Conservation (phyloP, 2,329 filamentous ascomycete genomes). For the Meredithiella fracta region DNA sequence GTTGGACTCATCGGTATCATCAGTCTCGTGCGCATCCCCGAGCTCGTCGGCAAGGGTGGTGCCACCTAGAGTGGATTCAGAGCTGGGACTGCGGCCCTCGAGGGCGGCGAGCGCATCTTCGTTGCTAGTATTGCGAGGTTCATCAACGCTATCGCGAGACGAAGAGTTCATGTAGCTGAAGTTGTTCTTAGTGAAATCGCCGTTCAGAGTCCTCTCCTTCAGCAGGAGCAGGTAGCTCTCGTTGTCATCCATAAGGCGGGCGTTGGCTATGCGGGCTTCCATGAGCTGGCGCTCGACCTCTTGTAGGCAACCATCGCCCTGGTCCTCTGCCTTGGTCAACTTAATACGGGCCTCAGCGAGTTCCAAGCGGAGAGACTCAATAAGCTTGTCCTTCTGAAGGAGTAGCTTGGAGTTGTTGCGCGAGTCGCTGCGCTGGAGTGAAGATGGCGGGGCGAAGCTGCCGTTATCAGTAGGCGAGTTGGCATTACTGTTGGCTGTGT, state of each 20-base stretch:
- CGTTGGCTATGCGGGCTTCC: conserved; percentile 89
- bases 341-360: conserved; percentile 92
- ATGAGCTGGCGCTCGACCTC: conserved; percentile 83
- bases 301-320: conserved; percentile 70
- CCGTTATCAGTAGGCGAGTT: conserved; percentile 54
- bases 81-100: conserved; percentile 33
- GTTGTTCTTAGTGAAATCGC: conserved; percentile 71
- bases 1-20: conserved; percentile 44
- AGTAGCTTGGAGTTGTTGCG: conserved; percentile 78
- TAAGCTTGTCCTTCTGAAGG: conserved; percentile 89
- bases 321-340: conserved; percentile 82
- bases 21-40: conserved; percentile 45
- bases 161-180: conserved; percentile 43
- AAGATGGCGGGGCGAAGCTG: conserved; percentile 71
- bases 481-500: conserved; percentile 24
- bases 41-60: conserved; percentile 77
- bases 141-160: conserved; percentile 8
- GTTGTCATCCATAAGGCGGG: conserved; percentile 92
- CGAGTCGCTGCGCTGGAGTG: conserved; percentile 73
- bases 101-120: conserved; percentile 48
- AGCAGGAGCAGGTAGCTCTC: conserved; percentile 94
- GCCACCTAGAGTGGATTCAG: conserved; percentile 16
- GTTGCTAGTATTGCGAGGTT: conserved; percentile 25
- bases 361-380: conserved; percentile 80
- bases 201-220: conserved; percentile 87